Evolutionary conservation across 2,329 filamentous ascomycete species (phyloP), one percentile per base, ranked within the genome.

Genomic region (Arachnomyces sp.): DNA sequence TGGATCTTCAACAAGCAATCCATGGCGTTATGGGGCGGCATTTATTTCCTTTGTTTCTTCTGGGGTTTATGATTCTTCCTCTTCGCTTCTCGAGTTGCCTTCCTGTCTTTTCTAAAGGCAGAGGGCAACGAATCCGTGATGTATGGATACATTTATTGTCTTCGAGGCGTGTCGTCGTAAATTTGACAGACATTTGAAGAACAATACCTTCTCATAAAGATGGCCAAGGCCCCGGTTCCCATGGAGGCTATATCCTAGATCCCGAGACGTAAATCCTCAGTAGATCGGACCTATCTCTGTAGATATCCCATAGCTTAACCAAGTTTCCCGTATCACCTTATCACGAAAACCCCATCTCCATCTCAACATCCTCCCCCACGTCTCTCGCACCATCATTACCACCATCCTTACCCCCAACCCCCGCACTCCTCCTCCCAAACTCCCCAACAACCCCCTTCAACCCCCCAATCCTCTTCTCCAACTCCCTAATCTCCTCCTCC

Each of bases 401-500:
- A 25, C 36, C 11, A 37, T 13, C n/a, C 41, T 30, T 32, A 28
- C 43, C 20, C 33, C 25, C 31, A 12, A 35, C 37, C 16, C 28
- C 15, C 31, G 13, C 34, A 18, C 46, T 43, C 42, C 60, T 61
- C 28, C 38, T 49, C 8, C 63, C 65, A 56, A 71, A 64, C 35
- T 63, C 61, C 39, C 51, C 53, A 43, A 70, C 54, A 25, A 68
- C 57, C 14, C 52, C 58, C 31, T 55, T 64, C 36, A 70, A 52
- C 33, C 59, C 56, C 35, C 44, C 48, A 42, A 68, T 61, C 18
- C 56, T 59, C 38, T 55, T 54, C 49, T 69, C 59, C 29, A 71
- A 52, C 40, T 61, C 58, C 20, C 46, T 42, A 33, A 71, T 69
- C 48, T 70, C 67, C 11, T 42, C 50, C 39, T 67, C 59, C 50